Conservation (phyloP, 805 yeast species). For the Scheffersomyces stipitis region DNA sequence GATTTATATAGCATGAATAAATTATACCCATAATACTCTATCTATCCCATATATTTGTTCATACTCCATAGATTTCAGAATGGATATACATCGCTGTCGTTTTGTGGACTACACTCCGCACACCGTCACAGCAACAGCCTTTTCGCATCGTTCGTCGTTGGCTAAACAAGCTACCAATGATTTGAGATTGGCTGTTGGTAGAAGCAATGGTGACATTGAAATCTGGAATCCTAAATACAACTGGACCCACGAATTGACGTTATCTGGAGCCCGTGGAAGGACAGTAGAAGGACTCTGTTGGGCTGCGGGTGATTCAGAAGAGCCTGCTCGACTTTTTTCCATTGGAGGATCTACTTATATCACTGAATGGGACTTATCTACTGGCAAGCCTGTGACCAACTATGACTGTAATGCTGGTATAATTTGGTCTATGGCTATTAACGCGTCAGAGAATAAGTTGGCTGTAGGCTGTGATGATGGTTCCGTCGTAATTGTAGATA, state of each 20-base stretch:
- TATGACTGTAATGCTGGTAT: constrained; percentile 91
- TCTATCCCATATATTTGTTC: not conserved
- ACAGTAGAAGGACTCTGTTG: constrained; percentile 90
- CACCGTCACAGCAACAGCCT: constrained; percentile 76
- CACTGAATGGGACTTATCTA: constrained; percentile 87
- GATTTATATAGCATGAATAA: not conserved
- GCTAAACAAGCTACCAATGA: constrained; percentile 44
- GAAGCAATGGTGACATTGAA: constrained; percentile 93
- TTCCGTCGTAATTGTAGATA: constrained; percentile 75
- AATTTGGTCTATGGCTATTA: constrained; percentile 83
- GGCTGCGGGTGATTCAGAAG: constrained; percentile 52
- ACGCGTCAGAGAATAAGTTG: constrained; percentile 57
- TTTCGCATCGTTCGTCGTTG: constrained; percentile 57
- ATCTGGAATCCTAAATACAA: constrained; percentile 85
- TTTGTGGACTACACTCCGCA: constrained; percentile 89
- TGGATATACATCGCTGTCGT: constrained; percentile 87
- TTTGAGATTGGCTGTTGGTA: constrained; percentile 83
- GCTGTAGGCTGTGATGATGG: constrained; percentile 98
- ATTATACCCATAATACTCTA: not conserved
- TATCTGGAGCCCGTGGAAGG: constrained; percentile 79
- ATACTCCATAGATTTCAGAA: too few relatives aligned
- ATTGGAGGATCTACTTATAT: constrained; percentile 90
- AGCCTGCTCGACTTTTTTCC: constrained; percentile 71
- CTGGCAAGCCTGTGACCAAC: constrained; percentile 70
- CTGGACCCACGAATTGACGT: constrained; percentile 74